Conservation (phyloP, 805 yeast genomes). For the Scheffersomyces ergatensis region DNA sequence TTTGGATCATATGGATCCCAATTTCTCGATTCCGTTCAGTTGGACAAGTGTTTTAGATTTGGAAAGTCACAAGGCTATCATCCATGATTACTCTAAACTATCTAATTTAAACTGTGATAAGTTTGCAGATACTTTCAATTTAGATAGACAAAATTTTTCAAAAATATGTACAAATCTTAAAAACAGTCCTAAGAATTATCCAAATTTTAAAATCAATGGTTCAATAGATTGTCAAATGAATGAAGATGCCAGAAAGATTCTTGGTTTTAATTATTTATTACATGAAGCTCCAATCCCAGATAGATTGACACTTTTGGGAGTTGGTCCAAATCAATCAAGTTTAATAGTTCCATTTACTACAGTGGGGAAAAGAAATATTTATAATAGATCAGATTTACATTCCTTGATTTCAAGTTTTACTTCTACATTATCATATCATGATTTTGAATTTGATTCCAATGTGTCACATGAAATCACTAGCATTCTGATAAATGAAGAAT, state of each 20-base stretch:
- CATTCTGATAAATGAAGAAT: background rate
- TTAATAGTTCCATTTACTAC: slow-evolving; percentile 17
- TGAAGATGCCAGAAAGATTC: slow-evolving; percentile 24
- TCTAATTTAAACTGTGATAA: background rate
- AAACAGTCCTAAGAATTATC: background rate
- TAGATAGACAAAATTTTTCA: background rate
- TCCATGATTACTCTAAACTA: background rate
- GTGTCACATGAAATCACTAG: background rate
- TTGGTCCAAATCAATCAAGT: slow-evolving; percentile 13
- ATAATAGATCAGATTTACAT: background rate
- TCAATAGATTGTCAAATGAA: slow-evolving; percentile 19
- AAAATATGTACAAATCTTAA: background rate
- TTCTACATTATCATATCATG: background rate
- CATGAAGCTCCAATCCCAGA: slow-evolving; percentile 26
- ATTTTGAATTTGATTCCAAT: too few relatives aligned
- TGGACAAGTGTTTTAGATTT: background rate
- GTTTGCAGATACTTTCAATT: background rate
- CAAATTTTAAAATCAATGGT: slow-evolving; percentile 17
- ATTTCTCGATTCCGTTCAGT: background rate
- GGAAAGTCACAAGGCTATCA: background rate
- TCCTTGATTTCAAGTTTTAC: background rate
- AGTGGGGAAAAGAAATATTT: background rate
- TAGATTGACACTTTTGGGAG: slow-evolving; percentile 27
- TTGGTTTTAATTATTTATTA: slow-evolving; percentile 33
- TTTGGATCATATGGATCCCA: background rate